Evolutionary conservation across 2,329 filamentous ascomycete genomes (phyloP), one percentile per base, ranked within the genome.

Genomic region (Calonectria honghensis): DNA sequence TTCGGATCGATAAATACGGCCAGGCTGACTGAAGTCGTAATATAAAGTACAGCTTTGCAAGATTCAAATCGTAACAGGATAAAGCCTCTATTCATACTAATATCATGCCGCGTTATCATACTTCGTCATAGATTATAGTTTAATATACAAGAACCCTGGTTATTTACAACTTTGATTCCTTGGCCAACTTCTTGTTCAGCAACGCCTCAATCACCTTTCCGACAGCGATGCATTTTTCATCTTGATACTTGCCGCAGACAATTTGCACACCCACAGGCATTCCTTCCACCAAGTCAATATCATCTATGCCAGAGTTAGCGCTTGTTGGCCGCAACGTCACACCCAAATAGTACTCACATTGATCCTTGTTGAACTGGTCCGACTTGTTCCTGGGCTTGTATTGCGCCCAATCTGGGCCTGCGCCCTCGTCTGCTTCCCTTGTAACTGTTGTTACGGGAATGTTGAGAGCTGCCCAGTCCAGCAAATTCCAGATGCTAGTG

Each of bases 181-280:
- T 41, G 2, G 24, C 35, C 4, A 41, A 6, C 24, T 11, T 63
- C 7, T 63, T 41, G n/a, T 63, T 63, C 3, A 63, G 35, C 35
- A 63, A 6, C 1, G 35, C 57, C 4, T 70, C 65, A n/a, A 75
- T 69, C 6, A 75, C 51, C 32, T 73, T 75, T n/a, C 65, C 73
- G 6, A 75, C 59, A n/a, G 73, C 73, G 5, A 75, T 75, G 51
- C 69, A 73, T 27, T 70, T 75, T 37, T 75, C 73, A 52, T 75
- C 69, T 13, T 67, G 59, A 35, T 72, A 75, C 20, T 70, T 75
- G 20, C 73, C 73, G n/a, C 64, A 67, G 13, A 75, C 67, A 35
- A 73, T 50, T 29, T 75, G 66, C 6, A 75, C 59, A 2, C 39
- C 66, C 4, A 75, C 73, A 2, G 73, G 73, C 11, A 75, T 70